phyloP scores from a whole-genome alignment of 208 protist genomes.

The Trypanosoma caninum region DNA sequence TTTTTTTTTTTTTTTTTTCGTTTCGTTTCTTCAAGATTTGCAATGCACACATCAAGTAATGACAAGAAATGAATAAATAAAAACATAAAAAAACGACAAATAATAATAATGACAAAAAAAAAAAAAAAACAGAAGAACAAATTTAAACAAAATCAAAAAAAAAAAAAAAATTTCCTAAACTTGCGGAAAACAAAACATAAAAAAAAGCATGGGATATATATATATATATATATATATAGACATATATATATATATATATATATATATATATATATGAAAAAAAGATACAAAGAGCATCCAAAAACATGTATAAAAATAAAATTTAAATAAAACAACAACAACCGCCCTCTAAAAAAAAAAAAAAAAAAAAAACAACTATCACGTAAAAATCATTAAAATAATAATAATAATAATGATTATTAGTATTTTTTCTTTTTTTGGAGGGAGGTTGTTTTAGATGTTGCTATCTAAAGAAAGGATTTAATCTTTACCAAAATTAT shows the following conservation, averaged over 20 bases:
- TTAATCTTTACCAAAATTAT: too few relatives aligned
- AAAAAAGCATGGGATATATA: background rate
- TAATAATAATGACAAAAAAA: background rate
- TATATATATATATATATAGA: constrained; percentile 1
- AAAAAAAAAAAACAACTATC: constrained; percentile 1
- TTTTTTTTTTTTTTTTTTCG: too few relatives aligned
- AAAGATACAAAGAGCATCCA: background rate
- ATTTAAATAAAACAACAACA: too few relatives aligned
- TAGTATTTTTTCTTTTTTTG: background rate
- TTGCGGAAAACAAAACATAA: background rate
- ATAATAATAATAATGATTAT: background rate
- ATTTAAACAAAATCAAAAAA: constrained; percentile 3
- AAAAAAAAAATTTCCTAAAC: background rate
- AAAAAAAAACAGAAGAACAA: constrained; percentile 24
- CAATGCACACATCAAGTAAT: constrained; percentile 1
- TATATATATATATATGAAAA: constrained; percentile 4
- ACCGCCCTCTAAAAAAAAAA: background rate
- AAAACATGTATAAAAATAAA: background rate
- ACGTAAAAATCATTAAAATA: background rate
- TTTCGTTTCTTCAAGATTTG: constrained; percentile 2
- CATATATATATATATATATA: constrained; percentile 3
- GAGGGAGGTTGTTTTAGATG: too few relatives aligned
- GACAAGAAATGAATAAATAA: constrained; percentile 1
- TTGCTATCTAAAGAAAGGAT: too few relatives aligned
- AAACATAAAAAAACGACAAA: background rate